A percentile compares a stretch with the other conserved stretches of the same genome.
These are phyloP conservation scores for Xylariales sp. DNA, from an alignment of 2,329 filamentous ascomycete genomes.

Conservation along the genomic window DNA sequence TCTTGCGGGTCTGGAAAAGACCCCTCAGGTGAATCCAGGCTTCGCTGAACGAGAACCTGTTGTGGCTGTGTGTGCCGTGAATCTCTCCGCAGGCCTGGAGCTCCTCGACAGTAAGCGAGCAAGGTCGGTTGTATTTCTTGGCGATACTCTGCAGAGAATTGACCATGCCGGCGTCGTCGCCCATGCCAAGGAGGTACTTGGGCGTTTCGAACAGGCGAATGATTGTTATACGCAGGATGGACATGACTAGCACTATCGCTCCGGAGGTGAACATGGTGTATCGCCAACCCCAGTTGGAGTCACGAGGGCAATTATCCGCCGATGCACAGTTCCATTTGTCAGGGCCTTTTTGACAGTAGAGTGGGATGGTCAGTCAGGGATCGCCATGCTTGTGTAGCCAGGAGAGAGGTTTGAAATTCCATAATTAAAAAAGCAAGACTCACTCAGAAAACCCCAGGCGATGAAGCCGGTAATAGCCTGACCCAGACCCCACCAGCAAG, in stretches of 20 bases:
- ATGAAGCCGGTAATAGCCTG: slow-evolving; percentile 43
- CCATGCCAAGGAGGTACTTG: slow-evolving; percentile 52
- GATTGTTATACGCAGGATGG: slow-evolving; percentile 47
- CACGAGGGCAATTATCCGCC: slow-evolving; percentile 32
- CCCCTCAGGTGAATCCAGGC: slow-evolving; percentile 54
- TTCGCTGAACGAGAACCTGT: slow-evolving; percentile 25
- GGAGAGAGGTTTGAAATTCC: too few relatives aligned
- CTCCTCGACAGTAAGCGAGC: slow-evolving; percentile 37
- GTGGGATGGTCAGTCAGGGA: neutral
- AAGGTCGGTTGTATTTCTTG: slow-evolving; percentile 31
- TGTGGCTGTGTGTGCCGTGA: slow-evolving; percentile 29
- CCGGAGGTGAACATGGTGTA: slow-evolving; percentile 45
- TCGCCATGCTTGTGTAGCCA: too few relatives aligned
- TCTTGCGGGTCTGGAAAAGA: slow-evolving; percentile 57
- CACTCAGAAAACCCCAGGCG: slow-evolving; percentile 45
- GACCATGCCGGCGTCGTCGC: slow-evolving; percentile 47
- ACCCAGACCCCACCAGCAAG: slow-evolving; percentile 48
- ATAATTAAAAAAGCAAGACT: slow-evolving; percentile 9
- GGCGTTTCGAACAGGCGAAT: slow-evolving; percentile 55
- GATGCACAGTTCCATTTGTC: slow-evolving; percentile 36
- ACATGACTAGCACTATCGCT: slow-evolving; percentile 42
- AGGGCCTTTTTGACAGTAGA: slow-evolving; percentile 20
- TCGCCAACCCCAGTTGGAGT: slow-evolving; percentile 46
- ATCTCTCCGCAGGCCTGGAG: slow-evolving; percentile 42
- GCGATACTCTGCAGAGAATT: slow-evolving; percentile 33